Percentiles rank a stretch among this genome's conserved stretches.
These are phyloP conservation scores for Rhizophlyctis rosea DNA, from an alignment of 192 early-diverging fungal genomes.

Conservation along the genomic window DNA sequence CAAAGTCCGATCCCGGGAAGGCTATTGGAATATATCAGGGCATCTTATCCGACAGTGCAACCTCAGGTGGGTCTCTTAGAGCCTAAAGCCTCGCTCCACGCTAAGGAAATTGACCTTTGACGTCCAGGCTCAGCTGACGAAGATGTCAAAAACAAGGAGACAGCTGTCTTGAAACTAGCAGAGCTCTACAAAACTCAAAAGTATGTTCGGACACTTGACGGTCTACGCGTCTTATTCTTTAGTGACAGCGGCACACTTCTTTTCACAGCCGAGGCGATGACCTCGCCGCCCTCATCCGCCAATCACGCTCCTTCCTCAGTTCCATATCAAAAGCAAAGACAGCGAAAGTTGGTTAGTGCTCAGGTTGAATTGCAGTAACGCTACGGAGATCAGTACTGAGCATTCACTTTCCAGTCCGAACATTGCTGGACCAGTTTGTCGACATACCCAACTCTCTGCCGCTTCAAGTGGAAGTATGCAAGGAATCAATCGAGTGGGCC, in stretches of 20 bases:
- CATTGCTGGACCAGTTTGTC: constrained; percentile 80
- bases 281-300: constrained; percentile 77
- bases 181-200: constrained; percentile 67
- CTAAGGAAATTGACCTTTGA: background rate
- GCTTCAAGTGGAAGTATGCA: constrained; percentile 90
- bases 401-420: constrained; percentile 58
- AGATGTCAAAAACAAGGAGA: constrained; percentile 62
- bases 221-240: background rate
- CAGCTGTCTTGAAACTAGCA: constrained; percentile 68
- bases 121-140: constrained; percentile 30
- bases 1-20: constrained; percentile 57
- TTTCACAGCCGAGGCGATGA: constrained; percentile 65
- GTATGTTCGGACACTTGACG: too few relatives aligned
- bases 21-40: constrained; percentile 61
- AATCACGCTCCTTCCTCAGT: constrained; percentile 73
- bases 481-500: constrained; percentile 93
- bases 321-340: constrained; percentile 94
- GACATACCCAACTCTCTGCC: constrained; percentile 83
- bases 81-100: constrained; percentile 18
- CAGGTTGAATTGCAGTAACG: too few relatives aligned
- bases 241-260: background rate
- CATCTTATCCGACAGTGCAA: constrained; percentile 43
- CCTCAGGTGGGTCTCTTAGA: constrained; percentile 27
- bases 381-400: too few relatives aligned
- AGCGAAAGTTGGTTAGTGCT: constrained; percentile 76